Percentiles rank a stretch among this genome's conserved stretches.
Evolutionary conservation across 192 early-diverging fungal species (phyloP).

Genomic region (Oehlia diaphana): DNA sequence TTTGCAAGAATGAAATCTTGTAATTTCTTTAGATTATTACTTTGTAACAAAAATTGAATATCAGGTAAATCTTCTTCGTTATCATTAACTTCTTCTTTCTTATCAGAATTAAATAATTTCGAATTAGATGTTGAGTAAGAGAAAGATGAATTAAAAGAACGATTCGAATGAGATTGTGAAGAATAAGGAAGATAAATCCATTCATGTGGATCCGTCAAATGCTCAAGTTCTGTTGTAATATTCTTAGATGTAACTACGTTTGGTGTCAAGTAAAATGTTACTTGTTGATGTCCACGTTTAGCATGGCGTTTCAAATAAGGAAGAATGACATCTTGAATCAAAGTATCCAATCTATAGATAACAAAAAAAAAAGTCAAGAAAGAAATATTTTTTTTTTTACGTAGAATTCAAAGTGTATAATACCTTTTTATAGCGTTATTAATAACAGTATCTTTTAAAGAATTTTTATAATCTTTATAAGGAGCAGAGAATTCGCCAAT

Average conservation of each 20-base stretch:
- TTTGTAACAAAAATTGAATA: conserved; percentile 14
- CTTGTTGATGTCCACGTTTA: conserved; percentile 23
- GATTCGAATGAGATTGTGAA: not conserved
- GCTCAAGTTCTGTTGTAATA: not conserved
- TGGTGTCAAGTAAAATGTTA: conserved; percentile 17
- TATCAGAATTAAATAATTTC: no score
- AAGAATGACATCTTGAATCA: conserved; percentile 14
- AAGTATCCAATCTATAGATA: not conserved
- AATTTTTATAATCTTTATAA: not conserved
- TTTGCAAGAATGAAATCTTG: not conserved
- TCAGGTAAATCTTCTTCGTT: conserved; percentile 13
- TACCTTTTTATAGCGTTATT: not conserved
- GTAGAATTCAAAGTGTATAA: not conserved
- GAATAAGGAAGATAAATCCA: conserved; percentile 15
- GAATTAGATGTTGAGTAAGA: no score
- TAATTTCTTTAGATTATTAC: not conserved
- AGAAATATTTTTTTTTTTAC: not conserved
- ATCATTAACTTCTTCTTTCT: not conserved
- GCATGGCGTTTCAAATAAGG: conserved; percentile 19
- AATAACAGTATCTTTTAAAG: conserved; percentile 9
- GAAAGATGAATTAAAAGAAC: not conserved
- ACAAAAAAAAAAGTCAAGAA: not conserved
- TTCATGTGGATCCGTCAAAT: conserved; percentile 1
- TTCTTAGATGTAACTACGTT: not conserved
- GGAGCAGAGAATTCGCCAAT: not conserved